Evolutionary conservation across 768 basidiomycete genomes (phyloP).

Genomic region (Tulasnella sp.): DNA sequence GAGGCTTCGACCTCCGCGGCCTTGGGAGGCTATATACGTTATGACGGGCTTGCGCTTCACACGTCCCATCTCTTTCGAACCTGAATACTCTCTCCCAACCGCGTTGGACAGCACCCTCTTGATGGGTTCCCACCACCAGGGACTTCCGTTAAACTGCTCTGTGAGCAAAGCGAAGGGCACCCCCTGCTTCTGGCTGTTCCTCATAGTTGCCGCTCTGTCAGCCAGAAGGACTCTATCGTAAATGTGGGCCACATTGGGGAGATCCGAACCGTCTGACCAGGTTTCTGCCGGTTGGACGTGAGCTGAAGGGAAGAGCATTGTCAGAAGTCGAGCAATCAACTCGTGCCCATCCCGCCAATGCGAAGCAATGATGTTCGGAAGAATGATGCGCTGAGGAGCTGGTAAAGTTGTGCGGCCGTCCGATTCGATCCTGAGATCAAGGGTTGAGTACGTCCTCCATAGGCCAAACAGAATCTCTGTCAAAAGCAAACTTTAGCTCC

Average conservation of each 20-base stretch:
- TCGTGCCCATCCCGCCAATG: slow-evolving; percentile 42
- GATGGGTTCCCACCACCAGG: slow-evolving; percentile 77
- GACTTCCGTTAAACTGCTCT: slow-evolving; percentile 64
- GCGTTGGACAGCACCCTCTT: not conserved
- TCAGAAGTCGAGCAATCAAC: slow-evolving; percentile 64
- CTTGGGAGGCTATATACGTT: slow-evolving; percentile 43
- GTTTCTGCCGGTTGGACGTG: slow-evolving; percentile 68
- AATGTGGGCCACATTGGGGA: slow-evolving; percentile 63
- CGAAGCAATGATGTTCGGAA: slow-evolving; percentile 61
- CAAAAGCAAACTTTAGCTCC: slow-evolving; percentile 14
- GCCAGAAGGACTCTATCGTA: slow-evolving; percentile 73
- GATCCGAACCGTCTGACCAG: slow-evolving; percentile 67
- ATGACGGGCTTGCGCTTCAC: slow-evolving; percentile 38
- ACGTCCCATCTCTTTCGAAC: not conserved
- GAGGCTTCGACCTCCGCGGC: slow-evolving; percentile 42
- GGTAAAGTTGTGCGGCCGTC: slow-evolving; percentile 53
- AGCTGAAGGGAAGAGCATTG: slow-evolving; percentile 67
- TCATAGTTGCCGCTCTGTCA: slow-evolving; percentile 62
- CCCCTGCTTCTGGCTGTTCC: slow-evolving; percentile 27
- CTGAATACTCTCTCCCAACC: not conserved
- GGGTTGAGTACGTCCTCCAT: slow-evolving; percentile 69
- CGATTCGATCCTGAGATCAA: slow-evolving; percentile 45
- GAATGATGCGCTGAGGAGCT: slow-evolving; percentile 69
- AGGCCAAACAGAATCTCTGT: slow-evolving; percentile 59
- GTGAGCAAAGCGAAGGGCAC: slow-evolving; percentile 36